Evolutionary conservation across 805 yeast genomes (phyloP), one percentile per base, ranked within the genome.

Genomic region (Wickerhamiella dianesei): DNA sequence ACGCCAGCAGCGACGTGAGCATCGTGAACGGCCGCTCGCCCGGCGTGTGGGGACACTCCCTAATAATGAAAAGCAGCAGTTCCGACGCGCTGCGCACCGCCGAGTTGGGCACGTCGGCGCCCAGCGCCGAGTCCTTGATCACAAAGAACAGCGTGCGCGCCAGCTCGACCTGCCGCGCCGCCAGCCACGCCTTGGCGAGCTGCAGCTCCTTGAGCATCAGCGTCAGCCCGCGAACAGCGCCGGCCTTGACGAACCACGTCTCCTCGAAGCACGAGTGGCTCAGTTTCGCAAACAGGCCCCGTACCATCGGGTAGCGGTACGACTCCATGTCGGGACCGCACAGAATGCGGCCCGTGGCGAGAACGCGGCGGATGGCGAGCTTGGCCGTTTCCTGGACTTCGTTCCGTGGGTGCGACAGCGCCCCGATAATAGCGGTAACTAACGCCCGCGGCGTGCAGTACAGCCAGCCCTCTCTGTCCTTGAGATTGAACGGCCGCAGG

Each of bases 231-330:
- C 83, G 59, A 36, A 89, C 79, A 37, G 97, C 96, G 5, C 96
- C 96, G 6, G 84, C 70, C 55, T 92, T 92, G 32, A 79, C 73
- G 60, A 82, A 84, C 64, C 83, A 89, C 35, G 78, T 80, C 62
- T 85, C 95, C 51, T 84, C 94, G 60, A 83, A 92, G 64, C 97
- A 88, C 41, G 85, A 75, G 59, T 94, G 99, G 40, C 92, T 79
- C 57, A 94, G 82, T 45, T 80, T 80, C 44, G 85, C 80, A 54
- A 84, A 79, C 69, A 89, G 68, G 4, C 80, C 72, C 49, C 92
- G 74, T 53, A 87, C 74, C 35, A 87, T 71, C 1, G 95, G 85
- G 36, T 75, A 82, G 45, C 76, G 73, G 49, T 81, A 70, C 1
- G 85, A 80, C 41, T 76, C 74, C 17, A 78, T 82, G 1, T 71